Conservation (phyloP, 345 rosid genomes). For the Populus alba region DNA sequence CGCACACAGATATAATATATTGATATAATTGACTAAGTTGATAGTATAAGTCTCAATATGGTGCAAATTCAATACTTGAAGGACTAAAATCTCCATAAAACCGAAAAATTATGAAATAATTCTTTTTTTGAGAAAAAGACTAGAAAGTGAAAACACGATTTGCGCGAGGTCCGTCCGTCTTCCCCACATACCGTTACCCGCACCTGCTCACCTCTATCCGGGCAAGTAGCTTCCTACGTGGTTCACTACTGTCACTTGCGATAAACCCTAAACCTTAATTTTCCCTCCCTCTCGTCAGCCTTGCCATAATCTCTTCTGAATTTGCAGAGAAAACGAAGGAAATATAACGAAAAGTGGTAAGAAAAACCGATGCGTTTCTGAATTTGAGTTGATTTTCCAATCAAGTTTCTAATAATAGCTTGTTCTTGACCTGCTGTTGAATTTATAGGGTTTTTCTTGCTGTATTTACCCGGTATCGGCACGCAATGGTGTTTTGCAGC, state of each 20-base stretch:
- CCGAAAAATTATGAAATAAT: too few species aligned
- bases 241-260: not conserved
- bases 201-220: too few species aligned
- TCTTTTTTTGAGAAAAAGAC: too few species aligned
- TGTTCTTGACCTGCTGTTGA: not conserved
- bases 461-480: not conserved
- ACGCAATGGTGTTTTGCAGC: slow-evolving; percentile 13
- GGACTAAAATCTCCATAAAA: too few species aligned
- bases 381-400: not conserved
- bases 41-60: too few species aligned
- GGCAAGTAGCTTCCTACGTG: too few species aligned
- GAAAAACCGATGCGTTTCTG: not conserved
- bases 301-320: not conserved
- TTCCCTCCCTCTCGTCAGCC: not conserved
- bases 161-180: too few species aligned
- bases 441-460: not conserved
- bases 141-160: too few species aligned
- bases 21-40: too few species aligned
- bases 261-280: not conserved
- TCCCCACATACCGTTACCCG: too few species aligned
- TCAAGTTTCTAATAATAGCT: not conserved
- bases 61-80: too few species aligned
- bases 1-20: too few species aligned
- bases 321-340: not conserved
- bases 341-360: not conserved